Evolutionary conservation across 208 protist species (phyloP).

Genomic region (Vickermania ingenoplastis): DNA sequence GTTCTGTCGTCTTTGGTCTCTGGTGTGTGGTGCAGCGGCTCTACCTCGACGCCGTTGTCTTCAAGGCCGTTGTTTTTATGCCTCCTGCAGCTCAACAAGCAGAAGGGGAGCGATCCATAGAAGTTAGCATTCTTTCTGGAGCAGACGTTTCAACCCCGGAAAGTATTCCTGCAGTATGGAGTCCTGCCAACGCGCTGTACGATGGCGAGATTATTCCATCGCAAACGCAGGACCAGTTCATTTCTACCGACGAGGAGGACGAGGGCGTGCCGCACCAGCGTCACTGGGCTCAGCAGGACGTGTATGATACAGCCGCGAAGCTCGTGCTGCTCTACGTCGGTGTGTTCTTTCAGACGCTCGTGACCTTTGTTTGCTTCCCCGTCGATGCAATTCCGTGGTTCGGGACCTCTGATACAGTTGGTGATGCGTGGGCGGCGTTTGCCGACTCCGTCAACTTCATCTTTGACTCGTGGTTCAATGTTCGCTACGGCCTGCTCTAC

Average conservation of each 20-base stretch:
- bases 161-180: not conserved
- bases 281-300: conserved; percentile 44
- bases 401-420: conserved; percentile 28
- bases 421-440: conserved; percentile 44
- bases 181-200: not conserved
- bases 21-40: conserved; percentile 79
- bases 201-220: not conserved
- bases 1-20: conserved; percentile 57
- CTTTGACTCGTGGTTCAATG: conserved; percentile 49
- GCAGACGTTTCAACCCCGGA: not conserved
- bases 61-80: not conserved
- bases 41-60: conserved; percentile 58
- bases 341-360: conserved; percentile 53
- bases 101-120: not conserved
- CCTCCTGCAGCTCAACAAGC: not conserved
- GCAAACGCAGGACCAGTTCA: conserved; percentile 11
- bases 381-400: conserved; percentile 73
- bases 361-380: conserved; percentile 53
- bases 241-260: conserved; percentile 4
- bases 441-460: conserved; percentile 40
- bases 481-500: conserved; percentile 56
- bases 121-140: not conserved
- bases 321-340: conserved; percentile 49
- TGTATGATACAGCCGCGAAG: conserved; percentile 64
- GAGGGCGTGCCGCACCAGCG: conserved; percentile 23